These are phyloP conservation scores for Verticillium albo-atrum DNA, from an alignment of 2,329 filamentous ascomycete genomes.

Conservation along the genomic window DNA sequence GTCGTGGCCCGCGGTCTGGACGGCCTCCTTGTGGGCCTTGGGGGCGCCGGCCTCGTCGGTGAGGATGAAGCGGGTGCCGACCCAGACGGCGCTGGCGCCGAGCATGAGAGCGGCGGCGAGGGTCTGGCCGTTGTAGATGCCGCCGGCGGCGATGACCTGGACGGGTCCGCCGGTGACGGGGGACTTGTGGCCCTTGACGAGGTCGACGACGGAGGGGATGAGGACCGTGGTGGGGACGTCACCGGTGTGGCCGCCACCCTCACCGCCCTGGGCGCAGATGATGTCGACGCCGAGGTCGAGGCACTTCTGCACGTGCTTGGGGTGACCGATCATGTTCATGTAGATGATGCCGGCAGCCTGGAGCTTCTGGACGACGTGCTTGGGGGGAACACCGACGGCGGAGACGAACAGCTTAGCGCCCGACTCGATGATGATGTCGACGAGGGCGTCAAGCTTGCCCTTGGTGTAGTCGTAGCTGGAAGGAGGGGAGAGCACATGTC, in stretches of 20 bases:
- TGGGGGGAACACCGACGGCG: constrained; percentile 89
- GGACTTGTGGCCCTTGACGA: constrained; percentile 75
- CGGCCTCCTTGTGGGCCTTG: constrained; percentile 90
- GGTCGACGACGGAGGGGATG: constrained; percentile 85
- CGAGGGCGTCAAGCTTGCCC: constrained; percentile 87
- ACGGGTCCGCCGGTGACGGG: constrained; percentile 84
- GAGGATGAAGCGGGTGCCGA: constrained; percentile 93
- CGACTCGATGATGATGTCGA: constrained; percentile 89
- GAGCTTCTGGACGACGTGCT: constrained; percentile 81
- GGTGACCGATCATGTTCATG: constrained; percentile 99
- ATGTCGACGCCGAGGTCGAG: constrained; percentile 89
- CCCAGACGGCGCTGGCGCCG: constrained; percentile 89
- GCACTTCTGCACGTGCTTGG: constrained; percentile 97
- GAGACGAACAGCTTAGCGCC: constrained; percentile 93
- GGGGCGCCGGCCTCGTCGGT: constrained; percentile 92
- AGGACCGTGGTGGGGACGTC: constrained; percentile 89
- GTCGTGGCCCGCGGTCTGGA: constrained; percentile 85
- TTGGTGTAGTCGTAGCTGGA: constrained; percentile 98
- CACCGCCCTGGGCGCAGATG: constrained; percentile 97
- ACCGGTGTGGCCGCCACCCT: constrained; percentile 95
- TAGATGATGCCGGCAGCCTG: constrained; percentile 85
- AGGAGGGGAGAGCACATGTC: constrained; percentile 11
- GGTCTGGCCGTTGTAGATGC: constrained; percentile 88
- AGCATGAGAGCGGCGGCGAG: constrained; percentile 89
- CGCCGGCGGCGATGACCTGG: constrained; percentile 88